These are phyloP conservation scores for Physcomitrium patens DNA, from an alignment of 225 moss, liverwort and hornwort genomes.

Conservation along the genomic window DNA sequence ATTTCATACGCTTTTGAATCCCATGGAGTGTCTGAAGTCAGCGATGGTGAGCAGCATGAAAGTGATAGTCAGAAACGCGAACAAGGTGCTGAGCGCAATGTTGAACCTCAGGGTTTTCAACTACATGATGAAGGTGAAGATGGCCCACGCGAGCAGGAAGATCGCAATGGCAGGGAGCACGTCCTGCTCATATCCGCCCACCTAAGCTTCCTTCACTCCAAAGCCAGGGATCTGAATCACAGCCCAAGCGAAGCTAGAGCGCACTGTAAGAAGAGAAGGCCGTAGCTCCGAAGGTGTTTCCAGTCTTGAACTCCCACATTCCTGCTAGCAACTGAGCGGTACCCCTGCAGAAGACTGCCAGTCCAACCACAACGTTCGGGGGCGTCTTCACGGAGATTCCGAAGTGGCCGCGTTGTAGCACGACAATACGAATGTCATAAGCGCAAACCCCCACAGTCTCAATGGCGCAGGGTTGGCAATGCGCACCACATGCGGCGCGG, in stretches of 20 bases:
- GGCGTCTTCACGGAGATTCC: conserved; percentile 46
- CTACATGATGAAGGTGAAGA: conserved; percentile 72
- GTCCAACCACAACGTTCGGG: conserved; percentile 46
- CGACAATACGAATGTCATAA: conserved; percentile 70
- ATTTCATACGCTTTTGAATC: conserved; percentile 40
- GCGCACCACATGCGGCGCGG: neutral
- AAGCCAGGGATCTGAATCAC: conserved; percentile 62
- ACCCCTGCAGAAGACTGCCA: conserved; percentile 68
- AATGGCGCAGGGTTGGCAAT: conserved; percentile 70
- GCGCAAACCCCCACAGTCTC: conserved; percentile 61
- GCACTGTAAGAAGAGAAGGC: conserved; percentile 65
- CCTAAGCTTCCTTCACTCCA: conserved; percentile 47
- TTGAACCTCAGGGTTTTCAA: conserved; percentile 64
- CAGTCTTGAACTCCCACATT: conserved; percentile 81
- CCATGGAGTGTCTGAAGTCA: conserved; percentile 45
- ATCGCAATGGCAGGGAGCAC: conserved; percentile 49
- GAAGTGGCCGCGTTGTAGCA: conserved; percentile 63
- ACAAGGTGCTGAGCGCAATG: conserved; percentile 58
- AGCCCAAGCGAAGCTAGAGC: conserved; percentile 75
- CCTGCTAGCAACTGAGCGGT: conserved; percentile 63
- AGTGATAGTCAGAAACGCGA: conserved; percentile 58
- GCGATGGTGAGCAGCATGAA: conserved; percentile 60
- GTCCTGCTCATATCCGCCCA: conserved; percentile 34
- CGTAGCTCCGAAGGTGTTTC: conserved; percentile 73
- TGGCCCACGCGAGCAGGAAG: conserved; percentile 59